Base-by-base conservation (phyloP, 2,329 filamentous ascomycete genomes). In the Gaeumannomyces tritici region DNA sequence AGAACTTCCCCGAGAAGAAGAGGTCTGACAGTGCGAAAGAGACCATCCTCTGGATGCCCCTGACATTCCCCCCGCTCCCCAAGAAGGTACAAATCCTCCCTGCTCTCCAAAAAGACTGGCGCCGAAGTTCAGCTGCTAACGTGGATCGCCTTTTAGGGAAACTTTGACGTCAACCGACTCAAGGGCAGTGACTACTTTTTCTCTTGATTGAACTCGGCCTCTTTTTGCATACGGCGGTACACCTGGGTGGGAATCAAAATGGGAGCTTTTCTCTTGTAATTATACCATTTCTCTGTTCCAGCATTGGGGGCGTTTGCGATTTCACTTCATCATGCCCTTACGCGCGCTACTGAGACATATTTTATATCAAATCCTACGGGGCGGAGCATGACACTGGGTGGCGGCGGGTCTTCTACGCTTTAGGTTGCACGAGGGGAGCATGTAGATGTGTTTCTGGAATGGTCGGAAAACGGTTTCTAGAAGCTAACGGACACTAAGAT, bases 161-260 rank as follows among this genome's bases (percentile, higher is more conserved):
- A 26, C 5, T 60, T 60, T 29, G 58, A 60, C 58, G 58, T 60
- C 33, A 60, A 11, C 18, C 33, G 58, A 51, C 58, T 60, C 1
- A 60, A 60, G 26, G 21, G 26, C 3, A 60, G 58, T 26, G 35
- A 60, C 27, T 60, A 60, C 29, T 60, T 60, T n/a, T 60, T 60
- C 58, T 60, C 58, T 15, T 60, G 58, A 60, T 60, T 8, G 15
- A 27, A n/a, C 35, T 18, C 57, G 24, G 24, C 11, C 69, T n/a
- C n/a, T n/a, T n/a, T n/a, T n/a, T n/a, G n/a, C n/a, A n/a, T n/a
- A n/a, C n/a, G n/a, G 13, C 13, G 9, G 33, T 35, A 5, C 12
- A 35, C 18, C 18, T 35, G 33, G 33, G 13, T 5, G 13, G 13
- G 2, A 35, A 35, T 18, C 8, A 15, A 26, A 29, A 56, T 2